Evolutionary conservation across 108 stramenopile genomes (phyloP), one percentile per base, ranked within the genome.

Genomic region (Discostella pseudostelligera): DNA sequence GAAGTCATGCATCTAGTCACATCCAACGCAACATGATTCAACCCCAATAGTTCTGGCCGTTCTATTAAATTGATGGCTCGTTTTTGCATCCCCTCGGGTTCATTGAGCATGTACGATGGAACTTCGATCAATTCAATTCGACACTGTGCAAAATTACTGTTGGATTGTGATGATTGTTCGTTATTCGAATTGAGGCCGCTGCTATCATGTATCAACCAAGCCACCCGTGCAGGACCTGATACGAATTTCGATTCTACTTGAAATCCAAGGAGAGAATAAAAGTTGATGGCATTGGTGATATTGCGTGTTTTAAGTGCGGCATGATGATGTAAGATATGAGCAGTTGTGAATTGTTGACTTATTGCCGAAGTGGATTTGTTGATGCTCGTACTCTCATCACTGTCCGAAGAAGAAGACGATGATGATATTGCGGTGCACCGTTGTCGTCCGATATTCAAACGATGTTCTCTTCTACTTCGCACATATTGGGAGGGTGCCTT

Each of bases 121-220:
- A 94, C 87, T 69, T 92, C 88, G 54, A 94, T 81, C 26, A 94
- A 59, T 79, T 94, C 93, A 39, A 94, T 70, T 16, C 88, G 65
- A 25, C 59, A 70, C 26, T 58, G 22, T 44, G 25, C n/a, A 9
- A 19, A n/a, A 28, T 37, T 39, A 16, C 16, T 16, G 1, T 65
- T 26, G 21, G 59, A 43, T 28, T 56, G 44, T 19, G 26, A 17
- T 5, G 11, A 43, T 19, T 47, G 17, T 0, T 16, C 29, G 3
- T 13, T 26, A n/a, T 14, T 26, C n/a, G 44, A 7, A 32, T 4
- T 32, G 29, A 39, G 21, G 37, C 46, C 32, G 20, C 35, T 14
- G 17, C 25, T 21, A 12, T 25, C 48, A 47, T 80, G 66, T 8
- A 71, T 49, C 36, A 94, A 64, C 89, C 89, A 94, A 3, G 89